Percentiles rank a stretch among this genome's conserved stretches.
phyloP scores from a whole-genome alignment of 2,329 filamentous ascomycete species.

The Diatrype stigma region DNA sequence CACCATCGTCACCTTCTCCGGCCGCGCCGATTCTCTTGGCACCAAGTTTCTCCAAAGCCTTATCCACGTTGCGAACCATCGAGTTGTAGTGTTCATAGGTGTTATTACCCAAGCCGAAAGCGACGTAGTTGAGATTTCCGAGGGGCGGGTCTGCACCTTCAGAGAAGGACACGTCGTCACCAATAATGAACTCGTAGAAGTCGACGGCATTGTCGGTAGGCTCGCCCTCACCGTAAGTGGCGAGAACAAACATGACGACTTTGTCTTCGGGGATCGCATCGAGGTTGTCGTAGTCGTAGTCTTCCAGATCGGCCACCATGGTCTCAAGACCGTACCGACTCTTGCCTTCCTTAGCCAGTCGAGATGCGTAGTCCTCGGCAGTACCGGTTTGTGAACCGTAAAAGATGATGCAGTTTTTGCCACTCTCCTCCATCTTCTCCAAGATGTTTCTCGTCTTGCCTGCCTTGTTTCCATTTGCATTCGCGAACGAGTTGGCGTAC shows the following conservation, averaged over 20 bases:
- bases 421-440: slow-evolving; percentile 91
- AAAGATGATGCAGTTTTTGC: slow-evolving; percentile 97
- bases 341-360: slow-evolving; percentile 94
- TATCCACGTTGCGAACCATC: slow-evolving; percentile 91
- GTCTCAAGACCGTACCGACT: slow-evolving; percentile 94
- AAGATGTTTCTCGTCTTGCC: slow-evolving; percentile 88
- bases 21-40: slow-evolving; percentile 80
- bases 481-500: slow-evolving; percentile 72
- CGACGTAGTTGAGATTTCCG: slow-evolving; percentile 81
- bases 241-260: slow-evolving; percentile 89
- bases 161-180: slow-evolving; percentile 77
- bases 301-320: slow-evolving; percentile 96
- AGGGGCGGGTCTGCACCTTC: slow-evolving; percentile 71
- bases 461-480: slow-evolving; percentile 65
- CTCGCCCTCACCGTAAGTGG: slow-evolving; percentile 97
- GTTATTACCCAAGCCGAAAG: slow-evolving; percentile 97
- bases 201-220: slow-evolving; percentile 98
- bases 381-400: slow-evolving; percentile 98
- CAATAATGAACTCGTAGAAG: slow-evolving; percentile 93
- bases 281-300: slow-evolving; percentile 94
- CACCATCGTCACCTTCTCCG: slow-evolving; percentile 95
- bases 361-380: slow-evolving; percentile 94
- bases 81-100: slow-evolving; percentile 99
- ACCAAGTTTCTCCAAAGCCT: slow-evolving; percentile 75
- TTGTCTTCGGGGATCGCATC: slow-evolving; percentile 87